phyloP scores from a whole-genome alignment of 2,329 filamentous ascomycete genomes.

The Zymoseptoria crescenta region DNA sequence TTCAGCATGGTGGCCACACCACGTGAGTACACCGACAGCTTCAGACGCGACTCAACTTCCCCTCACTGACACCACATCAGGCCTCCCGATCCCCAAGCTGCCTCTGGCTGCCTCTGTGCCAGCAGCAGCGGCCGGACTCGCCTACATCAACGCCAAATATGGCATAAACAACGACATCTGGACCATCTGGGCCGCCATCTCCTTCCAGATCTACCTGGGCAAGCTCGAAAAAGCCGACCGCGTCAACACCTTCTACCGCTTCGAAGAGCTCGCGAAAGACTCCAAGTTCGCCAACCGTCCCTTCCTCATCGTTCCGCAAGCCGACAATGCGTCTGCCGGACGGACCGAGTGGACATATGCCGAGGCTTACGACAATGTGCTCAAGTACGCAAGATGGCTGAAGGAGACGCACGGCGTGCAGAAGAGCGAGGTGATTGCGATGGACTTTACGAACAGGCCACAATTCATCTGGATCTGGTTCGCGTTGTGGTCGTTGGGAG shows the following conservation, averaged over 20 bases:
- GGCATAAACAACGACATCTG: conserved; percentile 63
- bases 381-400: conserved; percentile 71
- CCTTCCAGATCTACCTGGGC: conserved; percentile 33
- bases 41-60: not conserved
- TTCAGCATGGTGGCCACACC: not conserved
- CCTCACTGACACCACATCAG: not conserved
- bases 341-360: conserved; percentile 57
- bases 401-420: conserved; percentile 56
- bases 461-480: conserved; percentile 67
- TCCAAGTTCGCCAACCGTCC: conserved; percentile 34
- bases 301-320: conserved; percentile 27
- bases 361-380: conserved; percentile 61
- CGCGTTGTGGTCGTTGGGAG: conserved; percentile 75
- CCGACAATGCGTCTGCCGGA: conserved; percentile 15
- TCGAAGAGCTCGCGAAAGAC: conserved; percentile 59
- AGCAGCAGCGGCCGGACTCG: conserved; percentile 55
- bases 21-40: not conserved
- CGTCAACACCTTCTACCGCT: conserved; percentile 64
- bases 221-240: conserved; percentile 42
- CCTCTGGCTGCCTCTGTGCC: conserved; percentile 25
- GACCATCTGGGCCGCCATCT: conserved; percentile 43
- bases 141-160: conserved; percentile 69
- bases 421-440: conserved; percentile 67
- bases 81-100: conserved; percentile 4
- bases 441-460: conserved; percentile 77